Percentiles rank a stretch among this genome's conserved stretches.
These are phyloP conservation scores for Cinchona pubescens DNA, from an alignment of 257 asterid species.

Conservation along the genomic window DNA sequence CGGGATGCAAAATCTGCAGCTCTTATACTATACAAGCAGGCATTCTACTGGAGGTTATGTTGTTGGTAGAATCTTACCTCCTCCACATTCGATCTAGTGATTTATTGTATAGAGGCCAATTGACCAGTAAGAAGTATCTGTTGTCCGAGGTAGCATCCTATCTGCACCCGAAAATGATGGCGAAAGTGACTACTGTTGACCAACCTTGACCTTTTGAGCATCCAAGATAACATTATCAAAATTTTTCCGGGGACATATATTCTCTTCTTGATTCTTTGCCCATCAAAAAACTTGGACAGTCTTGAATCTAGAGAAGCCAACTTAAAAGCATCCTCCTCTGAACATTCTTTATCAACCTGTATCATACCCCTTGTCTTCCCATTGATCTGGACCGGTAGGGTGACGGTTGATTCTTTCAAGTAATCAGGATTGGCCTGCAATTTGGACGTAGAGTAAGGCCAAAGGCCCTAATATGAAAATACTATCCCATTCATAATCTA, in stretches of 20 bases:
- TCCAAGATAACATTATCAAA: constrained; percentile 71
- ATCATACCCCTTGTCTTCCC: constrained; percentile 96
- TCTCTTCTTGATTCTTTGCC: constrained; percentile 65
- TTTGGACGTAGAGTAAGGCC: neutral
- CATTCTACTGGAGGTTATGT: neutral
- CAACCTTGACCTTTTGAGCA: constrained; percentile 44
- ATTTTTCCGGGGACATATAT: constrained; percentile 82
- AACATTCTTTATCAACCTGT: constrained; percentile 71
- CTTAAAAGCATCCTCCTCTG: constrained; percentile 71
- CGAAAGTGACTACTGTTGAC: constrained; percentile 24
- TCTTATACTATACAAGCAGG: constrained; percentile 6
- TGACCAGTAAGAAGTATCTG: neutral
- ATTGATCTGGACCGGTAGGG: constrained; percentile 82
- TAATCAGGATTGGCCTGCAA: constrained; percentile 73
- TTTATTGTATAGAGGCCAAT: neutral
- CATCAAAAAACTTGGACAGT: constrained; percentile 60
- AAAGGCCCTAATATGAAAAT: neutral
- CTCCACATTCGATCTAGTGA: neutral
- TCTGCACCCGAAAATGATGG: neutral
- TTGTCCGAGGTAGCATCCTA: neutral
- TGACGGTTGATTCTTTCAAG: constrained; percentile 61
- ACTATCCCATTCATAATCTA: neutral
- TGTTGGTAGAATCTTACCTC: neutral
- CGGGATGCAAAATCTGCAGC: neutral
- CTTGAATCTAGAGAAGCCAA: constrained; percentile 70